Conservation (phyloP, 352 stramenopile genomes). For the Aphanomyces euteiches region DNA sequence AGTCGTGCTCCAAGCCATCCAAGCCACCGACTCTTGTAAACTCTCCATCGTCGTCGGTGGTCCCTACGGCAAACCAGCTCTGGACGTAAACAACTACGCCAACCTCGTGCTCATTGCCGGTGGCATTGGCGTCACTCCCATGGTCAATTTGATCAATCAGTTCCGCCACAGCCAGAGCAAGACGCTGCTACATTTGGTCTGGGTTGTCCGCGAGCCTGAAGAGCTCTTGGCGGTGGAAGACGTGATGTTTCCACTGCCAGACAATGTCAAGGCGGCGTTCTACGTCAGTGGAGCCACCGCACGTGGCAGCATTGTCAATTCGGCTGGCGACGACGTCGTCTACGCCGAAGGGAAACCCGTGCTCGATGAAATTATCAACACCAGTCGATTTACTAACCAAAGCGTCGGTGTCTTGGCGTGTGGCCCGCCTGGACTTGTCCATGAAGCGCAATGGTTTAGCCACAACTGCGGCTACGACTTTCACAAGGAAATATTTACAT, state of each 20-base stretch:
- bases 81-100: slow-evolving; percentile 63
- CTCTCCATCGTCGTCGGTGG: slow-evolving; percentile 54
- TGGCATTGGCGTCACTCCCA: slow-evolving; percentile 71
- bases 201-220: slow-evolving; percentile 56
- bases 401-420: slow-evolving; percentile 67
- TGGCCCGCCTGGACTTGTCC: slow-evolving; percentile 73
- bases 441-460: slow-evolving; percentile 65
- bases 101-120: slow-evolving; percentile 63
- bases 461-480: slow-evolving; percentile 84
- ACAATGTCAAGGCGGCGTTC: slow-evolving; percentile 51
- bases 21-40: not conserved
- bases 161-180: slow-evolving; percentile 48
- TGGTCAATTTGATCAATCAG: slow-evolving; percentile 74
- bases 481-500: slow-evolving; percentile 85
- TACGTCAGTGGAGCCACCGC: slow-evolving; percentile 52
- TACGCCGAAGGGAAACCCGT: slow-evolving; percentile 54
- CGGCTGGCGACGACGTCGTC: slow-evolving; percentile 52
- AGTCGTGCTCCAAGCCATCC: slow-evolving; percentile 44
- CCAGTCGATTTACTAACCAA: slow-evolving; percentile 45
- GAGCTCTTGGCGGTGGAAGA: slow-evolving; percentile 70
- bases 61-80: slow-evolving; percentile 58
- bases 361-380: slow-evolving; percentile 69
- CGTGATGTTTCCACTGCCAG: slow-evolving; percentile 45
- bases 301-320: slow-evolving; percentile 44
- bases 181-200: slow-evolving; percentile 39